Conservation (phyloP, 179 eudicot genomes). For the Amaranthus tricolor region DNA sequence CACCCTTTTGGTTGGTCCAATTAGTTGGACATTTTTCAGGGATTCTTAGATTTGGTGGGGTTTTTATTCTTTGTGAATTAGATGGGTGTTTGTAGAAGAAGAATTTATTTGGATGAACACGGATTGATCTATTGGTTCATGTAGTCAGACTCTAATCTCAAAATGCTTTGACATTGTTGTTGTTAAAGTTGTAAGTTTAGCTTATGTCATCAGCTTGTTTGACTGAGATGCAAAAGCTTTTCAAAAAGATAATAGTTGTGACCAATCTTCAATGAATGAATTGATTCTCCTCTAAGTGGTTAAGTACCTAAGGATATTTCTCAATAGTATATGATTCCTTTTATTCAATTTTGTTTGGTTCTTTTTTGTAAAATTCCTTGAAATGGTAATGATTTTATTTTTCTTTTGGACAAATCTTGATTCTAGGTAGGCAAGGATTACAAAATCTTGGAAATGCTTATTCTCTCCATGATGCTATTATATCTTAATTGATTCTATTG, state of each 20-base stretch:
- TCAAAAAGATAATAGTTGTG: constrained; percentile 18
- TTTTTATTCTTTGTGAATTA: constrained; percentile 22
- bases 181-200: background rate
- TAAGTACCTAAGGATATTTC: constrained; percentile 14
- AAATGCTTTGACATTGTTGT: no score
- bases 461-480: constrained; percentile 21
- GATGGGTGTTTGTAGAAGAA: constrained; percentile 12
- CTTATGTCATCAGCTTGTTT: constrained; percentile 17
- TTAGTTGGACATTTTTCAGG: constrained; percentile 17
- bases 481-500: constrained; percentile 24
- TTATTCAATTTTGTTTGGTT: constrained; percentile 14
- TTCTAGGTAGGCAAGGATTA: constrained; percentile 15
- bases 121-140: no score
- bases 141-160: no score
- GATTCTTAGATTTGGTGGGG: constrained; percentile 22
- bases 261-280: constrained; percentile 25
- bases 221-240: constrained; percentile 24
- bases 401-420: constrained; percentile 20
- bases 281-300: constrained; percentile 26
- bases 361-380: constrained; percentile 4
- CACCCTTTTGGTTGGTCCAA: constrained; percentile 25
- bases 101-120: background rate
- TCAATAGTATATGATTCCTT: constrained; percentile 23
- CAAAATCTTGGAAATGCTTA: constrained; percentile 22
- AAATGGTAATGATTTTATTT: constrained; percentile 8